Percentiles rank a stretch among this genome's conserved stretches.
Evolutionary conservation across 768 basidiomycete species (phyloP).

Genomic region (Suillus weaverae): DNA sequence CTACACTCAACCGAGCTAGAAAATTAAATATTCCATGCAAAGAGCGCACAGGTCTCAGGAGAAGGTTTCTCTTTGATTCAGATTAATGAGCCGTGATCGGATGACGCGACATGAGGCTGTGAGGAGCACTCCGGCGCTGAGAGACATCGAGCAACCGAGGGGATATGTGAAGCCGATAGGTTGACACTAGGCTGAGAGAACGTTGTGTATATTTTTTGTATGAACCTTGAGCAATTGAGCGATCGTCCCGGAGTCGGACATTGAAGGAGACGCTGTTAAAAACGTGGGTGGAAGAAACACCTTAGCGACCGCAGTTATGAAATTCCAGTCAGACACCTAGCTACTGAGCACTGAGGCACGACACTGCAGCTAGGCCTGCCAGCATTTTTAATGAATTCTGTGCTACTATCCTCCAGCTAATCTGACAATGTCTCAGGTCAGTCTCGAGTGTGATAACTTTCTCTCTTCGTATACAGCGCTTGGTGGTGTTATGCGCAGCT

Average conservation of each 20-base stretch:
- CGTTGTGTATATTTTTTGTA: no score
- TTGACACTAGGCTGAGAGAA: neutral
- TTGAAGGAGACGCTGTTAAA: neutral
- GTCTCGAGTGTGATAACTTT: no score
- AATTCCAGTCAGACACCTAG: neutral
- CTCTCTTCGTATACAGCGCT: no score
- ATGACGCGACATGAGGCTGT: neutral
- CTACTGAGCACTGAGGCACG: neutral
- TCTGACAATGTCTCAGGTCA: no score
- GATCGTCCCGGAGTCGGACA: neutral
- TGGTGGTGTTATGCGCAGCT: neutral
- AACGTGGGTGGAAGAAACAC: neutral
- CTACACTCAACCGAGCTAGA: neutral
- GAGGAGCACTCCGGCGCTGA: neutral
- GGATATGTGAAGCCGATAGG: neutral
- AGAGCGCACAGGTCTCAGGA: neutral
- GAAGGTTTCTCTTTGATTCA: neutral
- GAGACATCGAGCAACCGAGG: neutral
- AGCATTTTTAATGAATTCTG: no score
- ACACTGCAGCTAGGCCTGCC: no score
- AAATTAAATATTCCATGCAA: neutral
- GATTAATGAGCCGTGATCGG: neutral
- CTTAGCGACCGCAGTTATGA: neutral
- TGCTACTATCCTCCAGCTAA: no score
- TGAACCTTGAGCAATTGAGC: no score